phyloP scores from a whole-genome alignment of 805 yeast genomes.

The Yamadazyma nakazawae region DNA sequence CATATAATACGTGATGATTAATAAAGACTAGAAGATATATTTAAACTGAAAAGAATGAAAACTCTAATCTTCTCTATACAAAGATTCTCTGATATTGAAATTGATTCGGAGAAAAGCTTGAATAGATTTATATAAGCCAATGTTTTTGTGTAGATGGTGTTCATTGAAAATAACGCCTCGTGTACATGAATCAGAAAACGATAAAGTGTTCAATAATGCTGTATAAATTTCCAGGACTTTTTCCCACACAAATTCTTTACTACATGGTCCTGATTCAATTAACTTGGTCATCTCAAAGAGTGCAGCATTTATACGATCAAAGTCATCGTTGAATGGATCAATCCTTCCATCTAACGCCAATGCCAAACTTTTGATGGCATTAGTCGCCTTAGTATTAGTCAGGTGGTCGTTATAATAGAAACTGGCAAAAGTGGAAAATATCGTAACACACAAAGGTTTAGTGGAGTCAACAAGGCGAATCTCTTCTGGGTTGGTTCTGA shows the following conservation, averaged over 20 bases:
- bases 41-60: neutral
- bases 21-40: neutral
- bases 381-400: neutral
- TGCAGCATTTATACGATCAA: neutral
- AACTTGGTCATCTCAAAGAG: neutral
- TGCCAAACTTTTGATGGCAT: neutral
- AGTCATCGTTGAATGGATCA: neutral
- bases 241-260: neutral
- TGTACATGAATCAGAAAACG: neutral
- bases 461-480: neutral
- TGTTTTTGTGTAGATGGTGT: neutral
- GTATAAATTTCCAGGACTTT: neutral
- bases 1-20: neutral
- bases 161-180: neutral
- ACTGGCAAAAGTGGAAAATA: neutral
- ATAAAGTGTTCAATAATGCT: neutral
- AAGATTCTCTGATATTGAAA: neutral
- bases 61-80: neutral
- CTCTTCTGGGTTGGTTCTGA: neutral
- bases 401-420: neutral
- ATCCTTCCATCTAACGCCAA: neutral
- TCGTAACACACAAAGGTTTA: neutral
- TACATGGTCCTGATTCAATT: neutral
- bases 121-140: neutral
- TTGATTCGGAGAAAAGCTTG: neutral